A percentile compares a stretch with the other conserved stretches of the same genome.
phyloP scores from a whole-genome alignment of 257 asterid species.

The Datura wrightii region DNA sequence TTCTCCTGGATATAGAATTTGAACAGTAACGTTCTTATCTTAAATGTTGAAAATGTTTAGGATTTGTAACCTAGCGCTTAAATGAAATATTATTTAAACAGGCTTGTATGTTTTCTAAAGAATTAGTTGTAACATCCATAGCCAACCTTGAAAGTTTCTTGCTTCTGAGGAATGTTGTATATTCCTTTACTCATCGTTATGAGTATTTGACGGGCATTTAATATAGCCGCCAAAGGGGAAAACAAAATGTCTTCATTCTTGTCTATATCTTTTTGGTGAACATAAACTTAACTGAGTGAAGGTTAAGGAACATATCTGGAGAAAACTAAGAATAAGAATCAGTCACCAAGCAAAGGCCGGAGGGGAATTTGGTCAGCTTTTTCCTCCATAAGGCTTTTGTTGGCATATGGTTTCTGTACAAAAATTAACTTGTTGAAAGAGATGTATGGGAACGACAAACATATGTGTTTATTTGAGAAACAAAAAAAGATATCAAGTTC shows the following conservation, averaged over 20 bases:
- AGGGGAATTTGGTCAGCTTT: not conserved
- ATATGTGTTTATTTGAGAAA: not conserved
- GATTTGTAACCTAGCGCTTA: not conserved
- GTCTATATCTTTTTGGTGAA: not conserved
- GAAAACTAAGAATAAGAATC: not conserved
- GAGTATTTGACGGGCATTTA: not conserved
- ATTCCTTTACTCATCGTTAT: not conserved
- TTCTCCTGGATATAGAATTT: not conserved
- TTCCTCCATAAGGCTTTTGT: not conserved
- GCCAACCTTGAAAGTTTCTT: not conserved
- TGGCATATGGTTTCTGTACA: not conserved
- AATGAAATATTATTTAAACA: not conserved
- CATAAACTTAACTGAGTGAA: not conserved
- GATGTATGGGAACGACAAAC: not conserved
- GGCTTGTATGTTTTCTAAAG: not conserved
- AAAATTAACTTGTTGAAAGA: constrained; percentile 1
- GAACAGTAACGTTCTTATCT: not conserved
- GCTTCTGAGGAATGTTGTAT: not conserved
- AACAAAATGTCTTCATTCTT: no score
- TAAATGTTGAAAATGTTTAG: not conserved
- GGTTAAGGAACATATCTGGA: not conserved
- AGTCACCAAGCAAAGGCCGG: not conserved
- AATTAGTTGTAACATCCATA: not conserved
- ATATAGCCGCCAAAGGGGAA: no score
- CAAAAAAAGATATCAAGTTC: not conserved